Conservation (phyloP, 306 rosid species). For the Trifolium dubium region DNA sequence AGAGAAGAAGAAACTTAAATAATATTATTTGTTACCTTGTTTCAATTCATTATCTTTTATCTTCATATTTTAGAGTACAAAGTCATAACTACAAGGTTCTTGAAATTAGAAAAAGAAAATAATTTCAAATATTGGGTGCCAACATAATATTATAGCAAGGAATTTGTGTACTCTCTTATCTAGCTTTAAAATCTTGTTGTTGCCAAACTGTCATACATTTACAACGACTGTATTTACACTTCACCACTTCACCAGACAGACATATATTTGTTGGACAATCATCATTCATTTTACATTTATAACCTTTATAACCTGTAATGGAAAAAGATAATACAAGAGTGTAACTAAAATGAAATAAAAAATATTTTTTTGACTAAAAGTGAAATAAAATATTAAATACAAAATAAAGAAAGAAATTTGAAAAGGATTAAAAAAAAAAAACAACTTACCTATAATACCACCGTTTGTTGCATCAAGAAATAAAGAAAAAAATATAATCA, state of each 20-base stretch:
- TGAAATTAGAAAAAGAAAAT: no score
- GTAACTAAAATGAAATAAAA: neutral
- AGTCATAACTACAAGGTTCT: no score
- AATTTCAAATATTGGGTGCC: no score
- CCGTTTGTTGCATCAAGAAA: neutral
- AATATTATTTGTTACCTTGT: no score
- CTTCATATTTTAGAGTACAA: no score
- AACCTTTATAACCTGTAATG: neutral
- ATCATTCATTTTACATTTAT: neutral
- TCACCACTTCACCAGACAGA: neutral
- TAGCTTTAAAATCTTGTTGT: no score
- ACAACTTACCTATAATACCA: neutral
- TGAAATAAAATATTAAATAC: neutral
- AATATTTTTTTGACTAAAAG: no score
- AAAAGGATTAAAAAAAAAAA: neutral
- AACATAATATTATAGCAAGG: no score
- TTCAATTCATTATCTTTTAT: no score
- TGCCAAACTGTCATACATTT: neutral
- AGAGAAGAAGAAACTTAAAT: no score
- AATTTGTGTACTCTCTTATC: no score
- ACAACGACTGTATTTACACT: neutral
- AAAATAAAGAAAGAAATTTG: neutral
- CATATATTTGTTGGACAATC: neutral
- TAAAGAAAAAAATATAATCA: neutral
- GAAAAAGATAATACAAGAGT: neutral